A percentile compares a stretch with the other conserved stretches of the same genome.
phyloP scores from a whole-genome alignment of 148 eudicot genomes.

The Chenopodium album region DNA sequence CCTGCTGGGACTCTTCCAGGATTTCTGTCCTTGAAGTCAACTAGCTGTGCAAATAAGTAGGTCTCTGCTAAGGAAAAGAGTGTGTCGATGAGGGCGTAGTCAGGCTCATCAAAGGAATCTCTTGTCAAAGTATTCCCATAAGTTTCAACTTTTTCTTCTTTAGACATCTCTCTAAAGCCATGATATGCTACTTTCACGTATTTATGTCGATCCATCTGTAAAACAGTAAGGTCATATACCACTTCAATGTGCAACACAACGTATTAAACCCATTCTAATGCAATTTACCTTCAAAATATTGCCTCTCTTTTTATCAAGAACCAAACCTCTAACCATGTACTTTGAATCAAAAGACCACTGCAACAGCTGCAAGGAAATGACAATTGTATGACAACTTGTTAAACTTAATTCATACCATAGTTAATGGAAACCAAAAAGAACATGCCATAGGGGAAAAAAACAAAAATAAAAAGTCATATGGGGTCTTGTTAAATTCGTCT shows the following conservation, averaged over 20 bases:
- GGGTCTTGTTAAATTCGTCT: too few relatives aligned
- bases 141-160: slow-evolving; percentile 75
- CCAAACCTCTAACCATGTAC: slow-evolving; percentile 97
- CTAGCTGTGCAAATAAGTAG: slow-evolving; percentile 95
- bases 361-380: slow-evolving; percentile 57
- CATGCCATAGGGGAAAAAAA: background rate
- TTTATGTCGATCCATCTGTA: slow-evolving; percentile 97
- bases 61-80: slow-evolving; percentile 97
- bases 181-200: slow-evolving; percentile 97
- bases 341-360: slow-evolving; percentile 91
- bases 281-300: slow-evolving; percentile 83
- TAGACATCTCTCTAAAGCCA: slow-evolving; percentile 79
- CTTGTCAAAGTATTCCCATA: slow-evolving; percentile 79
- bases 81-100: slow-evolving; percentile 93
- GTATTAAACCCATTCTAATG: background rate
- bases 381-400: slow-evolving; percentile 16
- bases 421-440: background rate
- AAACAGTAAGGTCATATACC: slow-evolving; percentile 16
- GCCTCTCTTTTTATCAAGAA: slow-evolving; percentile 95
- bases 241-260: slow-evolving; percentile 9
- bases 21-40: slow-evolving; percentile 86
- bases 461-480: background rate
- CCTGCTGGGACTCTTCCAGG: slow-evolving; percentile 67
- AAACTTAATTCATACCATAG: background rate
- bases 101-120: slow-evolving; percentile 97